A percentile compares a stretch with the other conserved stretches of the same genome.
Conservation (phyloP, 257 asterid genomes). For the Fraxinus pennsylvanica region DNA sequence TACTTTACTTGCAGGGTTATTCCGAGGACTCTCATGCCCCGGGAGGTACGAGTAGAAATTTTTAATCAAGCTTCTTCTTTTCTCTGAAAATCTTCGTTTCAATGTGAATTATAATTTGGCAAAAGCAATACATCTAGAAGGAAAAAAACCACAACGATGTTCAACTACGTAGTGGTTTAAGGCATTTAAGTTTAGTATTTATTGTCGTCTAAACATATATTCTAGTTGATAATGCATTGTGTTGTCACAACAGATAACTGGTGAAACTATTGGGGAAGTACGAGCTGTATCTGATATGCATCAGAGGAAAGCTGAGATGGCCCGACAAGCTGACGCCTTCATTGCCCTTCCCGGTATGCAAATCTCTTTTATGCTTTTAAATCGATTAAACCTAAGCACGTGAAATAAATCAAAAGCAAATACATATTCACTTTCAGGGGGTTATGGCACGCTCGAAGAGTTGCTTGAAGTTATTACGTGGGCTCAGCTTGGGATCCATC, state of each 20-base stretch:
- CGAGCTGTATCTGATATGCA: conserved; percentile 92
- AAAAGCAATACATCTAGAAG: too few relatives aligned
- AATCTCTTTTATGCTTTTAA: neutral
- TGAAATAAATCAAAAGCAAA: too few relatives aligned
- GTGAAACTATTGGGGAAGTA: conserved; percentile 75
- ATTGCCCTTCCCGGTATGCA: conserved; percentile 89
- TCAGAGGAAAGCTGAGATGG: conserved; percentile 96
- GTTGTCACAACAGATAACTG: conserved; percentile 55
- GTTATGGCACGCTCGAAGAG: conserved; percentile 97
- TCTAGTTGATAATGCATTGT: neutral
- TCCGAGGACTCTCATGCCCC: conserved; percentile 90
- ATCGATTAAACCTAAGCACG: neutral
- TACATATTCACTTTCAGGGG: conserved; percentile 49
- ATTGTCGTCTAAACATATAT: neutral
- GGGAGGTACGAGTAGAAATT: conserved; percentile 57
- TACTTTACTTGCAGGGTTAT: conserved; percentile 63
- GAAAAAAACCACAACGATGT: too few relatives aligned
- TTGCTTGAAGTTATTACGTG: conserved; percentile 95
- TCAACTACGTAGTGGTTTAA: too few relatives aligned
- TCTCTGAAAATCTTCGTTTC: neutral
- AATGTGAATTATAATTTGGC: neutral
- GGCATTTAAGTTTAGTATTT: too few relatives aligned
- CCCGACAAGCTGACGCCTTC: conserved; percentile 92
- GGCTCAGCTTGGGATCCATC: conserved; percentile 98
- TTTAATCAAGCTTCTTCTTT: neutral